These are phyloP conservation scores for Auriscalpium microsporum DNA, from an alignment of 768 basidiomycete genomes.

Conservation along the genomic window DNA sequence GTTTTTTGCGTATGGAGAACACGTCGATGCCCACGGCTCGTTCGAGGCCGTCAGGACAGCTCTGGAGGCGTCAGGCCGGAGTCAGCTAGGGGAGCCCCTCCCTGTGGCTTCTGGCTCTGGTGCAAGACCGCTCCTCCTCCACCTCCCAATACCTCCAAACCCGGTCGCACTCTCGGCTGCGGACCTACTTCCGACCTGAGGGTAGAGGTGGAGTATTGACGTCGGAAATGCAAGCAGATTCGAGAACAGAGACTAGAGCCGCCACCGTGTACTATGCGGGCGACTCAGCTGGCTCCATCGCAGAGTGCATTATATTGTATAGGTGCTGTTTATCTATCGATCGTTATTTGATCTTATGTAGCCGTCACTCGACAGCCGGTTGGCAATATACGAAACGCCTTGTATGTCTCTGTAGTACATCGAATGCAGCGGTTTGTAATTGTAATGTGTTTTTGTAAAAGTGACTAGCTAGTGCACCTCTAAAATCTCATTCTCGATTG, in stretches of 20 bases:
- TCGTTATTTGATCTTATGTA: too few species aligned
- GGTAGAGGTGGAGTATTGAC: neutral
- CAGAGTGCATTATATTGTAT: neutral
- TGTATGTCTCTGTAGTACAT: too few species aligned
- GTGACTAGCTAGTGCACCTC: too few species aligned
- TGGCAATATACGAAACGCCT: too few species aligned
- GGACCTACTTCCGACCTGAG: neutral
- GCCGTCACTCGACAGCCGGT: too few species aligned
- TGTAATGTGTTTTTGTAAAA: too few species aligned
- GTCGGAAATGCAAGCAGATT: constrained; percentile 2
- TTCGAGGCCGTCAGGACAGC: too few species aligned
- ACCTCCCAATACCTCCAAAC: neutral
- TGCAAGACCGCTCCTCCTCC: neutral
- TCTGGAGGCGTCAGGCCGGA: too few species aligned
- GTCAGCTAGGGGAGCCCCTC: too few species aligned
- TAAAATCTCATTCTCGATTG: too few species aligned
- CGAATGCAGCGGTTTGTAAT: too few species aligned
- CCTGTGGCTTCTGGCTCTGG: neutral
- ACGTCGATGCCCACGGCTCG: neutral
- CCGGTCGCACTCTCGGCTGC: neutral
- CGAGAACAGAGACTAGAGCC: neutral
- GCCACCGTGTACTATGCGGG: neutral
- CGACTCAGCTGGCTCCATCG: neutral
- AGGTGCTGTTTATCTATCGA: too few species aligned
- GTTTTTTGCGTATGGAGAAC: neutral